Evolutionary conservation across 2,329 filamentous ascomycete species (phyloP).

Genomic region (Neurospora crassa): DNA sequence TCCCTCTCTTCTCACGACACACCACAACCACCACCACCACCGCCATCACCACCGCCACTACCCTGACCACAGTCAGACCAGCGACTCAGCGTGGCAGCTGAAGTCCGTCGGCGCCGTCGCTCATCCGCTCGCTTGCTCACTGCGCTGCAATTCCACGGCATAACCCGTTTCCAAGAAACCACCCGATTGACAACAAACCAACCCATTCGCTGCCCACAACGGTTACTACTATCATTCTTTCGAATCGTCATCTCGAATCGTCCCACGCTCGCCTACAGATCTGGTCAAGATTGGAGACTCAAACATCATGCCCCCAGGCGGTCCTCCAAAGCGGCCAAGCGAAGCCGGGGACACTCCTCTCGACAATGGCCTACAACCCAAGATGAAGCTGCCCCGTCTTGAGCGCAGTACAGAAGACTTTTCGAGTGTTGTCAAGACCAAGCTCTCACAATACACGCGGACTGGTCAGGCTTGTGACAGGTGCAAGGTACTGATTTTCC

Average conservation of each 20-base stretch:
- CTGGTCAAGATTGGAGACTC: neutral
- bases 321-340: constrained; percentile 34
- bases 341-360: constrained; percentile 27
- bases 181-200: neutral
- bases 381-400: constrained; percentile 40
- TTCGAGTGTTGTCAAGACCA: constrained; percentile 45
- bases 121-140: neutral
- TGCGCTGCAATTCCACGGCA: neutral
- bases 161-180: neutral
- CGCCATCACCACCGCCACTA: neutral
- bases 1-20: neutral
- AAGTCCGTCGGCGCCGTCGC: neutral
- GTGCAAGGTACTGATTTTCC: constrained; percentile 58
- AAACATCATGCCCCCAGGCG: constrained; percentile 29
- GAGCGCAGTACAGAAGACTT: constrained; percentile 41
- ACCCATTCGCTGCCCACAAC: neutral
- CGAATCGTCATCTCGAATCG: neutral
- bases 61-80: neutral
- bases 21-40: neutral
- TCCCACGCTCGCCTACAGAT: neutral
- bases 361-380: constrained; percentile 27
- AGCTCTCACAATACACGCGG: constrained; percentile 44
- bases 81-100: neutral
- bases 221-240: neutral
- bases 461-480: constrained; percentile 84